Conservation (phyloP, 2,329 filamentous ascomycete species). For the Pestalotiopsis fici region DNA sequence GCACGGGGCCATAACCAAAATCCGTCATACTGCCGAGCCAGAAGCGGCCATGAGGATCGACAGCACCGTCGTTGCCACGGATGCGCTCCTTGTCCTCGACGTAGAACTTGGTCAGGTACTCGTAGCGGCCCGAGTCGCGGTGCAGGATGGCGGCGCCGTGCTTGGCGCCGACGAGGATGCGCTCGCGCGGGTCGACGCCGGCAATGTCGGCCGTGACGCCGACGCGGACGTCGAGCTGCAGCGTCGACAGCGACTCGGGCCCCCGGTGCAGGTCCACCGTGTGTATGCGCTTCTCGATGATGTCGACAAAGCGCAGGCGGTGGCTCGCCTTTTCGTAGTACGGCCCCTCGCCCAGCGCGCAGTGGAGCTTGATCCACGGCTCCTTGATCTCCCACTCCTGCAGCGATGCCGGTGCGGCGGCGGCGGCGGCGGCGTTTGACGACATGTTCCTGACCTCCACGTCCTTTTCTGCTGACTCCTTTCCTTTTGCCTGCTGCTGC, state of each 20-base stretch:
- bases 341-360: constrained; percentile 72
- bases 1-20: constrained; percentile 55
- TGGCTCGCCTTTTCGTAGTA: constrained; percentile 69
- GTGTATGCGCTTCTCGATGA: constrained; percentile 76
- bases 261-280: constrained; percentile 66
- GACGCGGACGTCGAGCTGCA: constrained; percentile 54
- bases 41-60: constrained; percentile 78
- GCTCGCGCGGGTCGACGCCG: constrained; percentile 59
- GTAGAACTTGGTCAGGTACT: constrained; percentile 53
- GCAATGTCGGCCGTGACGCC: constrained; percentile 80
- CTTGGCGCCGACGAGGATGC: constrained; percentile 79
- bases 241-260: constrained; percentile 62
- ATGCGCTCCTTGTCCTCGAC: constrained; percentile 51
- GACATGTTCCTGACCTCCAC: constrained; percentile 33
- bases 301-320: constrained; percentile 78
- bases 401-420: constrained; percentile 28
- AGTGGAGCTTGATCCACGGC: constrained; percentile 64
- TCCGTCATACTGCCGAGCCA: constrained; percentile 90
- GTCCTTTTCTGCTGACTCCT: constrained; percentile 53
- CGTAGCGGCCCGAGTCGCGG: constrained; percentile 54
- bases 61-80: constrained; percentile 78
- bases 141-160: constrained; percentile 80
- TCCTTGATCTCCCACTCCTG: constrained; percentile 52
- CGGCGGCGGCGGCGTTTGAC: constrained; percentile 35
- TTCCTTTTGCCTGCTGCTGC: constrained; percentile 30